Base-by-base conservation (phyloP, 805 yeast genomes). In the Lachancea quebecensis region DNA sequence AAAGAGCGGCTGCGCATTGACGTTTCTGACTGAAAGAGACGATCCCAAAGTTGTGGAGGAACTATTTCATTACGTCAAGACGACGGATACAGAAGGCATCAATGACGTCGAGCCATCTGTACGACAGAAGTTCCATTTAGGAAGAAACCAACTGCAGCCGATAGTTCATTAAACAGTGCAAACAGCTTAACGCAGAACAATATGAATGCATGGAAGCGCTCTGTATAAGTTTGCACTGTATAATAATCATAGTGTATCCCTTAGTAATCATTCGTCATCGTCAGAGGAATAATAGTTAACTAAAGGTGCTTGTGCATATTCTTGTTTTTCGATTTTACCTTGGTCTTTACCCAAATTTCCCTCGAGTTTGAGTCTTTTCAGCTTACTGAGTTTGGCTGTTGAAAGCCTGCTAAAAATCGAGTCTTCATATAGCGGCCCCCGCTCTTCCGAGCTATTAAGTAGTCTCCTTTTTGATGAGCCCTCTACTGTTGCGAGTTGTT, bases 1-100 rank as follows among this genome's bases (percentile, higher is more conserved):
- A 0, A 78, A 77, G 39, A 60, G 60, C 5, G 99, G 99, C 38
- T 70, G 75, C 9, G 83, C 96, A 4, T 69, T 81, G 10, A 84
- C 96, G 0, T 85, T 86, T 51, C 62, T 89, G 50, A 78, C 77
- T 44, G 73, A 73, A 10, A 72, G 72, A 3, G 90, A 84, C 53
- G 68, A 66, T 41, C 62, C 66, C 11, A 74, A 68, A 1, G 66
- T 79, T 1, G 71, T 83, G 44, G 62, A 64, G 43, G 81, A 75
- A 18, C 44, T 64, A 10, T 50, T 48, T 38, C 51, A 54, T 10
- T 61, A 59, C 41, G 51, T 50, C 61, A 81, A 56, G 69, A 70
- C 58, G 67, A 67, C 51, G 39, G 47, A 58, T 35, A 52, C 56
- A 1, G 41, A 53, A 3, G 46, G 45, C 3, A 39, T 38, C 10